phyloP scores from a whole-genome alignment of 2,329 filamentous ascomycete species.

The Alternaria solani region DNA sequence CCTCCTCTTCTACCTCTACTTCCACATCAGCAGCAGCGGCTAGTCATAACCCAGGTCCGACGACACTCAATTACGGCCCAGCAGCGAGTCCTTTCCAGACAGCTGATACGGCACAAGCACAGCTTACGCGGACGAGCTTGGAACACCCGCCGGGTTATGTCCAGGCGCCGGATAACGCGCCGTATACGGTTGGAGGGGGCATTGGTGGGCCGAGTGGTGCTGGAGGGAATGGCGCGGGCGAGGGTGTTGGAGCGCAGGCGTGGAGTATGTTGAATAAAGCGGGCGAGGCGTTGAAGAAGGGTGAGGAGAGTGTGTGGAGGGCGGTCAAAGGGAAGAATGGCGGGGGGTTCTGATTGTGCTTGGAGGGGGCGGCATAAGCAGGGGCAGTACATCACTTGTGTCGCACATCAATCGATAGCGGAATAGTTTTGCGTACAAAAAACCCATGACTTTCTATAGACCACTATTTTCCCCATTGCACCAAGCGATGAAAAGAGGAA shows the following conservation, averaged over 20 bases:
- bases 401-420: slow-evolving; percentile 5
- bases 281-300: slow-evolving; percentile 47
- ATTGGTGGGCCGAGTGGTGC: slow-evolving; percentile 38
- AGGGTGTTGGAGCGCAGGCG: slow-evolving; percentile 41
- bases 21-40: not conserved
- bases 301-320: slow-evolving; percentile 48
- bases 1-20: slow-evolving; percentile 29
- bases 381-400: not conserved
- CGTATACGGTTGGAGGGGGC: slow-evolving; percentile 53
- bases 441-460: slow-evolving; percentile 50
- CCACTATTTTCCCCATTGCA: slow-evolving; percentile 50
- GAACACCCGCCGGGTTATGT: slow-evolving; percentile 59
- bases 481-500: slow-evolving; percentile 46
- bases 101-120: slow-evolving; percentile 18
- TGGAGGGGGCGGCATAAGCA: not conserved
- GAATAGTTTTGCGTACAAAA: slow-evolving; percentile 26
- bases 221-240: slow-evolving; percentile 18
- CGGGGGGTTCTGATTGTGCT: slow-evolving; percentile 1
- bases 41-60: slow-evolving; percentile 42
- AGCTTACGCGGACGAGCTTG: slow-evolving; percentile 30
- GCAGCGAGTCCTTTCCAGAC: slow-evolving; percentile 39
- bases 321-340: slow-evolving; percentile 41
- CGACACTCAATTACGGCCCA: slow-evolving; percentile 51
- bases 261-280: slow-evolving; percentile 49
- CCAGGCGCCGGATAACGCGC: slow-evolving; percentile 54